Conservation (phyloP, 2,329 filamentous ascomycete species). For the Ceratocystis alfenasii region DNA sequence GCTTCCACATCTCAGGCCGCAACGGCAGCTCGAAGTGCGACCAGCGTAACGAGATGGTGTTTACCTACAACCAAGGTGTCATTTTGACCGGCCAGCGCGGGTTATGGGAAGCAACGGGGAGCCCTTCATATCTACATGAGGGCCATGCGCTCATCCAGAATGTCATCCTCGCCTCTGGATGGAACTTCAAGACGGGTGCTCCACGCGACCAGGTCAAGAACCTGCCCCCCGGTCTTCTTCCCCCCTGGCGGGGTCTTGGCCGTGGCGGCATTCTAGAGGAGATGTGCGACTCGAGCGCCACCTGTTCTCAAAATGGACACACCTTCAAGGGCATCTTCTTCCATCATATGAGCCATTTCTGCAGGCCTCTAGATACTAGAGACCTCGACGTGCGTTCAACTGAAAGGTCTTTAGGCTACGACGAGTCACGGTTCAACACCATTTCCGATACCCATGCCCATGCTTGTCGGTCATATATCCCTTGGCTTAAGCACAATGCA, state of each 20-base stretch:
- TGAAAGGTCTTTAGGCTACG: slow-evolving; percentile 17
- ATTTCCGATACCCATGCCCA: slow-evolving; percentile 38
- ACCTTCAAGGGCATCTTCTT: slow-evolving; percentile 95
- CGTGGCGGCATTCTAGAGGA: slow-evolving; percentile 74
- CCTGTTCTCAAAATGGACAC: slow-evolving; percentile 72
- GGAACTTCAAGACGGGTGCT: slow-evolving; percentile 38
- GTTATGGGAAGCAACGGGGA: slow-evolving; percentile 66
- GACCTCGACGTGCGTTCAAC: slow-evolving; percentile 21
- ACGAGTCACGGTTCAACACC: slow-evolving; percentile 26
- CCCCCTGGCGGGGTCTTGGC: slow-evolving; percentile 62
- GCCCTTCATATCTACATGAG: slow-evolving; percentile 59
- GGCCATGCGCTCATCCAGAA: slow-evolving; percentile 65
- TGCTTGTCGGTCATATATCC: slow-evolving; percentile 53
- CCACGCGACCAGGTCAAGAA: slow-evolving; percentile 33
- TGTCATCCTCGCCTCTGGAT: slow-evolving; percentile 70
- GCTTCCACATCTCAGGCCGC: slow-evolving; percentile 58
- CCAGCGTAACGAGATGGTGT: slow-evolving; percentile 73
- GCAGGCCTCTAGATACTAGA: slow-evolving; percentile 42
- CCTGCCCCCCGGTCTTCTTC: slow-evolving; percentile 31
- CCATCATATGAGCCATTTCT: slow-evolving; percentile 73
- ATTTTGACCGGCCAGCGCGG: slow-evolving; percentile 69
- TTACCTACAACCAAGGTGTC: slow-evolving; percentile 93
- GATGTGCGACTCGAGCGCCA: slow-evolving; percentile 59
- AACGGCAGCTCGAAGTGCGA: slow-evolving; percentile 50
- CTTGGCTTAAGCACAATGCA: slow-evolving; percentile 72